Conservation (phyloP, 2,329 filamentous ascomycete genomes). For the Clonostachys rhizophaga region DNA sequence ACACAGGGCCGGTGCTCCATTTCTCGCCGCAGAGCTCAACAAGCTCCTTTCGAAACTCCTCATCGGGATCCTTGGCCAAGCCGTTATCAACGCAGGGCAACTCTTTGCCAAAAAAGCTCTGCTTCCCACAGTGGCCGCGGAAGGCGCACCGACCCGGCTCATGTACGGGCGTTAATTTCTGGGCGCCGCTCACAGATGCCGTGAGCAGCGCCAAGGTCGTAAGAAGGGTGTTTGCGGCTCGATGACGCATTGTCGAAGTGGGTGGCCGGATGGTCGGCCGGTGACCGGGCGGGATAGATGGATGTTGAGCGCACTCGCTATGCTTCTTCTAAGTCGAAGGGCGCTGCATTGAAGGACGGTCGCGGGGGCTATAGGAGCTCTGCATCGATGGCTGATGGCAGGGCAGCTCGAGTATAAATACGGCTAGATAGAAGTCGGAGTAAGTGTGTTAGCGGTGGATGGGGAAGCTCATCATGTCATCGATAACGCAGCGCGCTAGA, state of each 20-base stretch:
- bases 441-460: too few species aligned
- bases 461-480: too few species aligned
- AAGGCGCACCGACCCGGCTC: conserved; percentile 88
- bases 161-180: conserved; percentile 56
- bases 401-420: too few species aligned
- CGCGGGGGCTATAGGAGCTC: too few species aligned
- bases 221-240: not conserved
- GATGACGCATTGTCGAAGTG: conserved; percentile 1
- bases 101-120: conserved; percentile 83
- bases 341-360: not conserved
- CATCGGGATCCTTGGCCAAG: conserved; percentile 68
- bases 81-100: conserved; percentile 92
- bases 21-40: conserved; percentile 81
- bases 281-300: too few species aligned
- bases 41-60: conserved; percentile 69
- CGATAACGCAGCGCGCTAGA: too few species aligned
- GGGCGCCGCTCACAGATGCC: conserved; percentile 13
- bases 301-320: too few species aligned
- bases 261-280: too few species aligned
- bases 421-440: too few species aligned
- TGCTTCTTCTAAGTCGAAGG: too few species aligned
- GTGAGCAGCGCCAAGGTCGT: not conserved
- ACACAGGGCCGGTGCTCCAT: conserved; percentile 81
- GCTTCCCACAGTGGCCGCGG: conserved; percentile 85
- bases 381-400: too few species aligned